These are phyloP conservation scores for Chimonanthus praecox DNA, from an alignment of 164 flowering plant species.

Conservation along the genomic window DNA sequence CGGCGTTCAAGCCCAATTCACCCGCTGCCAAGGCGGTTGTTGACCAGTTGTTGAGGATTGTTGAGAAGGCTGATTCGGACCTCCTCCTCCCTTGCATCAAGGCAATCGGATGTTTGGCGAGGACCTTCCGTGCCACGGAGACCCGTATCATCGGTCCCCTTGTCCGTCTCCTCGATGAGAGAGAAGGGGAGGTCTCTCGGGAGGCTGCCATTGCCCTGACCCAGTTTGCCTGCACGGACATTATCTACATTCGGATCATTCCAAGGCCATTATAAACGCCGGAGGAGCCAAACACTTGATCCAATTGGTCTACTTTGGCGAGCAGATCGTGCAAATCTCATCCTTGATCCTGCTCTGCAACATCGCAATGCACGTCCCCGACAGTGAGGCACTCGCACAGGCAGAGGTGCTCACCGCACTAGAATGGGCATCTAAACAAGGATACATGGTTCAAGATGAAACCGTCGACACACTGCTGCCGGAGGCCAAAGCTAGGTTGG, in stretches of 20 bases:
- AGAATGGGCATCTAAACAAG: slow-evolving; percentile 72
- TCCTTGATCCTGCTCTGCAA: slow-evolving; percentile 51
- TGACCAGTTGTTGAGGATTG: slow-evolving; percentile 55
- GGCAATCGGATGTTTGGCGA: slow-evolving; percentile 57
- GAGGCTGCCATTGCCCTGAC: slow-evolving; percentile 64
- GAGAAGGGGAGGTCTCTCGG: slow-evolving; percentile 44
- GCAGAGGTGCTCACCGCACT: slow-evolving; percentile 67
- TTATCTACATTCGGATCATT: slow-evolving; percentile 52
- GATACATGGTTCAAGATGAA: slow-evolving; percentile 30
- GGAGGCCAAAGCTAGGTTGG: slow-evolving; percentile 60
- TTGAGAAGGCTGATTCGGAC: slow-evolving; percentile 46
- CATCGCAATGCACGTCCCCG: slow-evolving; percentile 61
- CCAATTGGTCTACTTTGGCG: slow-evolving; percentile 72
- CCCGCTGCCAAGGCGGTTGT: slow-evolving; percentile 79
- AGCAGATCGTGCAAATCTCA: slow-evolving; percentile 49
- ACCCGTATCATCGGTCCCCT: slow-evolving; percentile 62
- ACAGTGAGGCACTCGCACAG: slow-evolving; percentile 57
- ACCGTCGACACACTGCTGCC: slow-evolving; percentile 35
- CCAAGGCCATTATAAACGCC: slow-evolving; percentile 50
- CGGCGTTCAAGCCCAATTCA: slow-evolving; percentile 82
- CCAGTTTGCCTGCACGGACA: slow-evolving; percentile 62
- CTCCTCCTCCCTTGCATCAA: slow-evolving; percentile 57
- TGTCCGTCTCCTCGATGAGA: slow-evolving; percentile 65
- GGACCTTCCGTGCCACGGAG: slow-evolving; percentile 76
- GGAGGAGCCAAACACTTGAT: slow-evolving; percentile 64